These are phyloP conservation scores for Tylopilus orsonianus DNA, from an alignment of 1,284 basidiomycete genomes.

Conservation along the genomic window DNA sequence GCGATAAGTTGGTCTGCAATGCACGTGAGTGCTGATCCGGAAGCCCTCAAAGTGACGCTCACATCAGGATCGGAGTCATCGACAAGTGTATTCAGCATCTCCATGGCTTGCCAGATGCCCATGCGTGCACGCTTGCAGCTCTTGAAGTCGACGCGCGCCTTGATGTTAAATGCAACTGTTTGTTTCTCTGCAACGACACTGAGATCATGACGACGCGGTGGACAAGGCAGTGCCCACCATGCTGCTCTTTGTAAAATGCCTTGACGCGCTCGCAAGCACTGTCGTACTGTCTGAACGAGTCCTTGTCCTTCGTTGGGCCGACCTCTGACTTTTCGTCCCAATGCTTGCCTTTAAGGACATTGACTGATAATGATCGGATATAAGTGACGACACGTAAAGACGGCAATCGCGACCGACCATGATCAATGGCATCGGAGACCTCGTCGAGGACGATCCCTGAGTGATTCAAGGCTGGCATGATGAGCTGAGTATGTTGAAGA, in stretches of 20 bases:
- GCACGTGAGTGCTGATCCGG: slow-evolving; percentile 14
- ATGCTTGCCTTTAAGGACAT: slow-evolving; percentile 57
- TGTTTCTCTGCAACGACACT: slow-evolving; percentile 65
- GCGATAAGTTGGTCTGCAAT: slow-evolving; percentile 68
- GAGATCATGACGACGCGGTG: neutral
- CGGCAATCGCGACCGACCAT: slow-evolving; percentile 45
- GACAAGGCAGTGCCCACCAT: slow-evolving; percentile 47
- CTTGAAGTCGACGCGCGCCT: slow-evolving; percentile 73
- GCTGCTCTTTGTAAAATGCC: slow-evolving; percentile 86
- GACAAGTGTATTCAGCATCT: slow-evolving; percentile 84
- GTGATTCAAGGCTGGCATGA: slow-evolving; percentile 29
- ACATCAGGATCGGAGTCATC: slow-evolving; percentile 89
- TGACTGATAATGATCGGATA: slow-evolving; percentile 45
- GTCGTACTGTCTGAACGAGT: slow-evolving; percentile 69
- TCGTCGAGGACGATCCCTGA: slow-evolving; percentile 51
- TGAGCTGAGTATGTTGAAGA: neutral
- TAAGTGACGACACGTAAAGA: neutral
- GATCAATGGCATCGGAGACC: slow-evolving; percentile 75
- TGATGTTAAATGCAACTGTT: slow-evolving; percentile 81
- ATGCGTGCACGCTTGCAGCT: slow-evolving; percentile 64
- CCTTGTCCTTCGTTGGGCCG: slow-evolving; percentile 78
- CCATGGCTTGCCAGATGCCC: slow-evolving; percentile 89
- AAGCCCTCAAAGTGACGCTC: slow-evolving; percentile 24
- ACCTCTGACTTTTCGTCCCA: slow-evolving; percentile 69
- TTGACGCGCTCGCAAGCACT: slow-evolving; percentile 87